Base-by-base conservation (phyloP, 495 filamentous ascomycete species). In the Sphaerosporella brunnea region DNA sequence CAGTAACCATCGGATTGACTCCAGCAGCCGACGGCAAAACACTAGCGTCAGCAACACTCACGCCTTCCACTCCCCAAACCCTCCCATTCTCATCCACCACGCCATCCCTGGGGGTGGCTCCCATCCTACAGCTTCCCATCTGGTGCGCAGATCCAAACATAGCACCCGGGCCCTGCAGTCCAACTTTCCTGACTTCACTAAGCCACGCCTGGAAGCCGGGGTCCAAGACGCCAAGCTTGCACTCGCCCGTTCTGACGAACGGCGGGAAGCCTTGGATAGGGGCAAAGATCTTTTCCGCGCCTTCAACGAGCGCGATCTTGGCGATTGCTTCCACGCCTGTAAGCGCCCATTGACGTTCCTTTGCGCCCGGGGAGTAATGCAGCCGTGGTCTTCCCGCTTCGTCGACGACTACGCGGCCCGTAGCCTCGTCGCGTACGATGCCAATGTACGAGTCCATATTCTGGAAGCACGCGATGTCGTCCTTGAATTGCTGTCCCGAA, bases 1-100 rank as follows among this genome's bases (percentile, higher is more conserved):
- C 79, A 38, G 85, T 93, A 26, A 93, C 66, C 87, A 94, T 93
- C 2, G 86, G 87, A 61, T 94, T 94, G 9, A 90, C 86, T 3
- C 87, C 87, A 54, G 79, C 85, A 3, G 86, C 86, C 45, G 77
- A 82, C 0, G 88, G 88, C 52, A 94, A 85, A 0, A 94, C 77
- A 53, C 84, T 92, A 23, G 85, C 82, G 67, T 96, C 88, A 1
- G 77, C 73, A 2, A 94, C 77, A 56, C 79, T 90, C 52, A 94
- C 48, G 0, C 75, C 77, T 38, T 79, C 65, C 0, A 72, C 69
- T 0, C 75, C 85, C 83, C 84, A 93, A 2, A 90, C 82, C 54
- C 69, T 72, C 0, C 85, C 84, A 39, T 69, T 64, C 0, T 74
- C 65, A 60, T 87, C 79, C 2, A 93, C 86, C 2, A 92, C 88